Conservation (phyloP, 2,329 filamentous ascomycete genomes). For the Fusarium fracticaudum region DNA sequence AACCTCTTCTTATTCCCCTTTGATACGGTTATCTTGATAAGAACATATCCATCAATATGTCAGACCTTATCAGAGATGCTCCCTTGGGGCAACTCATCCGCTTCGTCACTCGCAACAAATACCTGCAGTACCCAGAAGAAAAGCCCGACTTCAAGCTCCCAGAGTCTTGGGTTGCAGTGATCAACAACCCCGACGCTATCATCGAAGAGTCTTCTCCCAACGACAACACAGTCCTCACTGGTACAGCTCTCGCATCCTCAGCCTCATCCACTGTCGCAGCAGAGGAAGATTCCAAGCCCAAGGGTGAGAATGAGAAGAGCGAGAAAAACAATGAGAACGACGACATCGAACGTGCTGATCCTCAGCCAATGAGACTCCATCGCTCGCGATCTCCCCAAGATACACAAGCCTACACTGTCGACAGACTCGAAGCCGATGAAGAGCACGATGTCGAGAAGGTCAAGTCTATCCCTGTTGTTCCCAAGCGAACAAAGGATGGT, state of each 20-base stretch:
- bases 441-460: conserved; percentile 52
- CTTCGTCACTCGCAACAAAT: conserved; percentile 60
- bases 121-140: conserved; percentile 70
- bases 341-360: conserved; percentile 19
- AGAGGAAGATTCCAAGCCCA: conserved; percentile 21
- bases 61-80: conserved; percentile 60
- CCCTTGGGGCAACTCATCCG: conserved; percentile 68
- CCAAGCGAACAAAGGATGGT: conserved; percentile 60
- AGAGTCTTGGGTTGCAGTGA: conserved; percentile 48
- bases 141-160: conserved; percentile 63
- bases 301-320: conserved; percentile 20
- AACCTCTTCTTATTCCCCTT: background rate
- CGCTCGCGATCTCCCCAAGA: conserved; percentile 40
- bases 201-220: conserved; percentile 23
- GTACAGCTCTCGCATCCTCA: conserved; percentile 31
- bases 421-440: conserved; percentile 45
- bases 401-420: conserved; percentile 30
- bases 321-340: conserved; percentile 14
- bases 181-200: conserved; percentile 44
- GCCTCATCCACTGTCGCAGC: conserved; percentile 38
- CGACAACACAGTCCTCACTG: conserved; percentile 14
- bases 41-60: conserved; percentile 28
- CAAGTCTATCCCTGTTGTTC: conserved; percentile 60
- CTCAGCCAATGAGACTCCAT: conserved; percentile 24
- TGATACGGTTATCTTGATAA: background rate